Base-by-base conservation (phyloP, 2,329 filamentous ascomycete species). In the Aspergillus sergii region DNA sequence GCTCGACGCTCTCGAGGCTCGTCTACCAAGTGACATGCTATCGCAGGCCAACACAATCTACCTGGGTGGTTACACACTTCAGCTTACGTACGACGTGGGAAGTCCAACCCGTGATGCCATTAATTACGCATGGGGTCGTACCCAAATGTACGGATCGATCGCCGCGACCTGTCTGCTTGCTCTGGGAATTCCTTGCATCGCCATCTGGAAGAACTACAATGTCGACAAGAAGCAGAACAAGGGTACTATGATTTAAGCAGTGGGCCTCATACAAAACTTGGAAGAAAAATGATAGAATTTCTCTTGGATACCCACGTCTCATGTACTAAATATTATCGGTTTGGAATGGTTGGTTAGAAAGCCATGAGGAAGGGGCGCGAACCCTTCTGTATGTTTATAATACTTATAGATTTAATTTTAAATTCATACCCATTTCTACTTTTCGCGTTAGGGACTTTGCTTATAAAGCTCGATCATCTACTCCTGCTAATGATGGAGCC, bases 1-100 rank as follows among this genome's bases (percentile, higher is more conserved):
- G 73, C 80, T 80, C 10, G 69, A 76, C 2, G 78, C 80, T 0
- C 78, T 89, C 12, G 64, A 66, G 36, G 70, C 71, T 30, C 76
- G 80, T 59, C 76, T 88, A 0, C 86, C 86, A 0, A 69, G 60
- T 0, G 63, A 68, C 9, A 21, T 64, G 36, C 67, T 69, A 56
- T 51, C 64, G 0, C 69, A 74, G 45, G 64, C 66, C 14, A 65
- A 71, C 34, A 30, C 58, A 1, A 72, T 79, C 30, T 76, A 68
- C 57, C 8, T 68, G 3, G 70, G 66, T 10, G 74, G 75, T 1
- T 76, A 74, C 45, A 21, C 60, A 1, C 64, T 64, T 7, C 76
- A 67, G 54, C 63, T 72, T 30, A 61, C 54, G 1, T 78, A 77
- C 46, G 69, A 70, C 57, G 59, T 73, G 14, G 78, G 76, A 14